Percentiles rank a stretch among this genome's conserved stretches.
These are phyloP conservation scores for Somion occarium DNA, from an alignment of 1,284 basidiomycete species.

Conservation along the genomic window DNA sequence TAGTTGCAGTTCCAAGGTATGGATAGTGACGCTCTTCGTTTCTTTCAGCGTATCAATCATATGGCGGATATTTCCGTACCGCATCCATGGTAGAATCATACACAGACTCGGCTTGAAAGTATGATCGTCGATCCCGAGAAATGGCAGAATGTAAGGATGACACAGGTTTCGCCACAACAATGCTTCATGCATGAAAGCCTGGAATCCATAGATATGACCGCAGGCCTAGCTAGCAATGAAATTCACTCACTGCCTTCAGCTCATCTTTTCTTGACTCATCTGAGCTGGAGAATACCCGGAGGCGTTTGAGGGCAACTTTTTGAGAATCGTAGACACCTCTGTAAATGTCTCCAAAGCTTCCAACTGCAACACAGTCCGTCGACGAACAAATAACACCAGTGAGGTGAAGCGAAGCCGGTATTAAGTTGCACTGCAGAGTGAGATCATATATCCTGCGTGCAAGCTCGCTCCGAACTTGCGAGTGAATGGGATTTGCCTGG, in stretches of 20 bases:
- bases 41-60: not conserved
- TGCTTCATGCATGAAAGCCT: constrained; percentile 1
- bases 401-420: not conserved
- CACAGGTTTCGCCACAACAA: constrained; percentile 5
- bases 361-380: not conserved
- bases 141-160: constrained; percentile 3
- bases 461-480: not conserved
- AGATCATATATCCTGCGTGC: not conserved
- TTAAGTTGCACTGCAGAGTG: not conserved
- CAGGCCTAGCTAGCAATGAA: not conserved
- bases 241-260: not conserved
- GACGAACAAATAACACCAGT: not conserved
- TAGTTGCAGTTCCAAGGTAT: not conserved
- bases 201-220: not conserved
- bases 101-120: not conserved
- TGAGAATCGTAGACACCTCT: not conserved
- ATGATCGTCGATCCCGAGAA: constrained; percentile 2
- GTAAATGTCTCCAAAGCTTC: constrained; percentile 1
- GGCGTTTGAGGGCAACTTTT: constrained; percentile 2
- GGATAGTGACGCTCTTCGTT: not conserved
- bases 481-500: not conserved
- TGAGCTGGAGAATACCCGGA: constrained; percentile 3
- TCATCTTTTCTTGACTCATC: too few relatives aligned
- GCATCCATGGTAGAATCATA: constrained; percentile 8
- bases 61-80: constrained; percentile 4